phyloP scores from a whole-genome alignment of 176 grass and related monocot genomes.

The Oryza meridionalis region DNA sequence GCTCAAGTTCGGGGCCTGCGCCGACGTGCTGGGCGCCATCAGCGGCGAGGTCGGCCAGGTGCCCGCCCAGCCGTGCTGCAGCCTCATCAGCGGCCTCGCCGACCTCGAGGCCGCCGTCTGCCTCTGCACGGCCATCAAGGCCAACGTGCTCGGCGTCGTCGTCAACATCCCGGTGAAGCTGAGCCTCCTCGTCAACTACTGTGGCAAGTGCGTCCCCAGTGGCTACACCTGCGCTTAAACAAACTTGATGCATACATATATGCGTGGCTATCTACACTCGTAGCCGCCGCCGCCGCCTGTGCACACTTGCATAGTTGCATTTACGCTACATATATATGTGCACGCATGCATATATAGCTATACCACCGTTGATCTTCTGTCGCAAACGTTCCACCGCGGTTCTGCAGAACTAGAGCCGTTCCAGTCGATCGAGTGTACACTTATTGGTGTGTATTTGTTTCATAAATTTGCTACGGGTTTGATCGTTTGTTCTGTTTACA shows the following conservation, averaged over 20 bases:
- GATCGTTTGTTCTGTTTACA: background rate
- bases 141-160: slow-evolving; percentile 59
- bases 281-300: slow-evolving; percentile 5
- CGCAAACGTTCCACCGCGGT: background rate
- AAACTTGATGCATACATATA: background rate
- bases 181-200: slow-evolving; percentile 71
- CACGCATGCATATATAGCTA: background rate
- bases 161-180: slow-evolving; percentile 63
- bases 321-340: no score
- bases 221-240: slow-evolving; percentile 49
- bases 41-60: slow-evolving; percentile 43
- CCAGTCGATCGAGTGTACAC: background rate
- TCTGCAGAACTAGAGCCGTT: slow-evolving; percentile 29
- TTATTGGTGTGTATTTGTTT: background rate
- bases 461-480: background rate
- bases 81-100: slow-evolving; percentile 53
- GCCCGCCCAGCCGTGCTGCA: slow-evolving; percentile 67
- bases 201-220: slow-evolving; percentile 60
- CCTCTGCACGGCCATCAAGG: slow-evolving; percentile 75
- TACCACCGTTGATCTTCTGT: background rate
- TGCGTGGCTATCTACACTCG: background rate
- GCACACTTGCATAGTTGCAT: background rate
- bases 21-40: slow-evolving; percentile 56
- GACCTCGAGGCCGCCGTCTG: slow-evolving; percentile 66
- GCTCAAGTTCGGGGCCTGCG: slow-evolving; percentile 69